Evolutionary conservation across 1,139 yeast genomes (phyloP).

Genomic region (Sugiyamaella grinbergsii): DNA sequence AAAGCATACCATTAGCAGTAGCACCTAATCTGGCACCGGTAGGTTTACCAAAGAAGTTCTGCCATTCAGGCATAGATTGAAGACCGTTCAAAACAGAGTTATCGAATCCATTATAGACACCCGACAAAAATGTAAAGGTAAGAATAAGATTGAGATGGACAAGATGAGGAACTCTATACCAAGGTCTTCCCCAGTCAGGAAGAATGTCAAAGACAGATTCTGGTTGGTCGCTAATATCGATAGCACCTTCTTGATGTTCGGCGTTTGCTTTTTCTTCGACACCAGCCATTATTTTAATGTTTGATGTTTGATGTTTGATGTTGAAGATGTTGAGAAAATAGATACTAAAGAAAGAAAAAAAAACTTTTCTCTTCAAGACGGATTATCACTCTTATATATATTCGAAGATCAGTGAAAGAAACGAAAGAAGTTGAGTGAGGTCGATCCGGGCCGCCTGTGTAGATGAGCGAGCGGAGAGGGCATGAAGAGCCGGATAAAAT

Average conservation of each 20-base stretch:
- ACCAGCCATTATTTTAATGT: conserved; percentile 4
- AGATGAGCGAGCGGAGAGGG: too few relatives aligned
- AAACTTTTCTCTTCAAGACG: too few relatives aligned
- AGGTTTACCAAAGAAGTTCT: conserved; percentile 45
- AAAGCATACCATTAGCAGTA: conserved; percentile 50
- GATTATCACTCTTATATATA: conserved; percentile 10
- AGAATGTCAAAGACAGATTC: conserved; percentile 24
- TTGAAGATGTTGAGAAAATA: neutral
- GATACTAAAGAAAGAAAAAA: neutral
- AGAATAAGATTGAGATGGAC: conserved; percentile 45
- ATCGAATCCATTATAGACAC: conserved; percentile 56
- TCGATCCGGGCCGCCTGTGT: too few relatives aligned
- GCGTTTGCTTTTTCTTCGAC: conserved; percentile 11
- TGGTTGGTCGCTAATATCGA: conserved; percentile 9
- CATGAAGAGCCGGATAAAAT: too few relatives aligned
- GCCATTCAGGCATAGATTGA: conserved; percentile 49
- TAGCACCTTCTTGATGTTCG: conserved; percentile 9
- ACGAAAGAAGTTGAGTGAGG: too few relatives aligned
- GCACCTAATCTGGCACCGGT: conserved; percentile 51
- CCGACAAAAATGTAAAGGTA: conserved; percentile 48
- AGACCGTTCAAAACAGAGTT: conserved; percentile 56
- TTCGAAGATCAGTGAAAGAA: too few relatives aligned
- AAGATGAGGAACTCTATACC: conserved; percentile 46
- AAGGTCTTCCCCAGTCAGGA: conserved; percentile 41
- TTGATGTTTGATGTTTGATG: neutral